Evolutionary conservation across 2,329 filamentous ascomycete species (phyloP).

Genomic region (Pseudopyricularia cyperi): DNA sequence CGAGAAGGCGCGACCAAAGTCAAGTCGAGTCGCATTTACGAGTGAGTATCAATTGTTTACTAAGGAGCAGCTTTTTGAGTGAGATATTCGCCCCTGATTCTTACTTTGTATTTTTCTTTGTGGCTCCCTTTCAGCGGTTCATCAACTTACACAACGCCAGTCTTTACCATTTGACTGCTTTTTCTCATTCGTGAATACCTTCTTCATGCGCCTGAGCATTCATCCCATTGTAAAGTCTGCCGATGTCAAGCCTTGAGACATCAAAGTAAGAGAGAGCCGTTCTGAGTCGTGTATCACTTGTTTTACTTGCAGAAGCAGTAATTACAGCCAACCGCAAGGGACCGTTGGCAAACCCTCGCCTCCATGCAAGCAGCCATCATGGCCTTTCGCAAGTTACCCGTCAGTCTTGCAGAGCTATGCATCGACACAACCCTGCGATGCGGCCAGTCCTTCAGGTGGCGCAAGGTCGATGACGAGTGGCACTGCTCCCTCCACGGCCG

Average conservation of each 20-base stretch:
- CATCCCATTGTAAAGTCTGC: too few relatives aligned
- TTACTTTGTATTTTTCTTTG: too few relatives aligned
- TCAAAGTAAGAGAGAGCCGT: too few relatives aligned
- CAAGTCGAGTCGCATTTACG: background rate
- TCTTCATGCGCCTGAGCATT: too few relatives aligned
- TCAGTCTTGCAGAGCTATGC: constrained; percentile 74
- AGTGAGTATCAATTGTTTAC: too few relatives aligned
- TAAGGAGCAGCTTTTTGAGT: background rate
- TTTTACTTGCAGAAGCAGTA: too few relatives aligned
- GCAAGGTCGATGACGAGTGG: constrained; percentile 77
- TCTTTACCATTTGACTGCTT: too few relatives aligned
- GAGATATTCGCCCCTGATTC: background rate
- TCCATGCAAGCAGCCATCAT: background rate
- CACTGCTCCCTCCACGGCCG: constrained; percentile 76
- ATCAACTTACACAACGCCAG: too few relatives aligned
- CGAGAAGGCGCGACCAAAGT: background rate
- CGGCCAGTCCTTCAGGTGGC: constrained; percentile 95
- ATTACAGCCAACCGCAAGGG: background rate
- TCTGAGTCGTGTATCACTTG: too few relatives aligned
- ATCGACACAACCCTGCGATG: constrained; percentile 91
- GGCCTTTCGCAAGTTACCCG: constrained; percentile 63
- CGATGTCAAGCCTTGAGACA: too few relatives aligned
- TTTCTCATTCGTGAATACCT: too few relatives aligned
- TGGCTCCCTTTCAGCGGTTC: too few relatives aligned
- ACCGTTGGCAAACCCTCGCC: background rate